Base-by-base conservation (phyloP, 2,329 filamentous ascomycete genomes). In the Elsinoe ampelina region DNA sequence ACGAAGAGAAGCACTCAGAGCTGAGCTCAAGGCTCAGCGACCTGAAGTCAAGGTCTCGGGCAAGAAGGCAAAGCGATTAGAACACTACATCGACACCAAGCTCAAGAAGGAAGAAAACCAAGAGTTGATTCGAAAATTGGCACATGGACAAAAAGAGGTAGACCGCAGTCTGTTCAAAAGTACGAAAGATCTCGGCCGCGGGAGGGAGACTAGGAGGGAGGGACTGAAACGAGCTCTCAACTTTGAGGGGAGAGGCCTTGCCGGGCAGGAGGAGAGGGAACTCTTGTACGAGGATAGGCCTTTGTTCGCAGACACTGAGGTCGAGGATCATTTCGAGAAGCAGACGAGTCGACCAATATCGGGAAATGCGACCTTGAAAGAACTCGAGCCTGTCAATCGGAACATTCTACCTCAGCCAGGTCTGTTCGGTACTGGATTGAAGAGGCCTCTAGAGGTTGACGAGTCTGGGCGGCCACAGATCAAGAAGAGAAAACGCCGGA, bases 91-190 rank as follows among this genome's bases (percentile, higher is more conserved):
- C 69, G 91, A 97, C 65, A 93, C 81, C 58, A 98, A 98, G 77
- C 76, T 98, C 45, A 87, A 85, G 70, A 96, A 95, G 70, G 93
- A 98, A 67, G 92, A 97, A 70, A 95, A 89, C 65, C 78, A 88
- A 26, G 86, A 84, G 57, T 75, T 98, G 30, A 78, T 97, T 64
- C 87, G 87, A 67, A 91, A 93, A 68, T 78, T 98, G 22, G 87
- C 88, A 15, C 26, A 34, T 34, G n/a, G 26, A 15, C 78, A 82
- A 59, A 79, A 82, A 56, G 90, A 86, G 66, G 81, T 93, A 62
- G 91, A 97, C 68, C 95, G 89, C 1, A 88, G 81, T 60, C 74
- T 89, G 17, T 85, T 95, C 60, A 79, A 83, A 58, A 95, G 89
- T 68, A 87, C 86, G 54, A 87, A 82, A 62, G 82, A 83, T 58